Base-by-base conservation (phyloP, 2,329 filamentous ascomycete genomes). In the Phyllosticta citriasiana region DNA sequence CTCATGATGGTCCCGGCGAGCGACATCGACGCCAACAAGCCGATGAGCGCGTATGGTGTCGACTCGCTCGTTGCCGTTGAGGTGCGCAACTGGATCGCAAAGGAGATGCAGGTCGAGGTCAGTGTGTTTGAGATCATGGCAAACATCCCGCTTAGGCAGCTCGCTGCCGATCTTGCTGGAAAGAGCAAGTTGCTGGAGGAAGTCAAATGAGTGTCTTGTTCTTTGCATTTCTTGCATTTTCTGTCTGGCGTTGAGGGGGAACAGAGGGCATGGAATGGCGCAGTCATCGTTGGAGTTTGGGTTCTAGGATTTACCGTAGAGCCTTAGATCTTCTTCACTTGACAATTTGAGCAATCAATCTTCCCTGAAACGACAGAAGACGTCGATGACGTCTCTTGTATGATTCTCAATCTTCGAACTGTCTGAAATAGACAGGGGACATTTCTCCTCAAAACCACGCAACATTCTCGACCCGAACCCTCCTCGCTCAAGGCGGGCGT, bases 61-160 rank as follows among this genome's bases (percentile, higher is more conserved):
- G 68, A 70, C 54, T 66, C 64, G 1, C 57, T 70, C 2, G 65
- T 70, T 1, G 66, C 68, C 10, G 64, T 70, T 4, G 67, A 69
- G 58, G 57, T 70, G 52, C 60, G 67, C 1, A 68, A 66, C 52
- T 68, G 66, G 66, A 64, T 67, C 30, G 6, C 63, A 1, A 66
- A 64, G 33, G 54, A 65, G n/a, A 25, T 67, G 4, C 12, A 59
- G 9, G 57, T 64, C 6, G 62, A 66, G 25, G 59, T 68, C 2
- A 63, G 64, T 1, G 63, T 67, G 0, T 58, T 68, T 4, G 65
- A 67, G 24, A 57, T 68, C 14, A 40, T 52, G 30, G 55, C 55
- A 10, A 56, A 56, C 40, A 35, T 56, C 19, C 55, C 55, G n/a
- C 33, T 56, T 2, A 56, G 27, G 55, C 12, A 30, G 35, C 24